Base-by-base conservation (phyloP, 2,329 filamentous ascomycete genomes). In the Fusarium sp. region DNA sequence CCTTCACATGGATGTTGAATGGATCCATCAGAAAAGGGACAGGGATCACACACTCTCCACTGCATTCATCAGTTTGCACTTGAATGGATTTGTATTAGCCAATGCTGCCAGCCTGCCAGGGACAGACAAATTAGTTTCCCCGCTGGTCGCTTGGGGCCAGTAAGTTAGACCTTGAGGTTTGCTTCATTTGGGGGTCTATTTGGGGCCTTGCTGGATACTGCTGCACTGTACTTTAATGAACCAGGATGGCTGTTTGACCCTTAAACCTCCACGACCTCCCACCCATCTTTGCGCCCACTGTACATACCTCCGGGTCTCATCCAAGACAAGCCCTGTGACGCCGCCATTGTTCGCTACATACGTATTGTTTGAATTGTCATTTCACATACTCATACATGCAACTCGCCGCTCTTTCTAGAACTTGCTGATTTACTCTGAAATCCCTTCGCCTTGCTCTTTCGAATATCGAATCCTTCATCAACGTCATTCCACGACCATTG, bases 81-180 rank as follows among this genome's bases (percentile, higher is more conserved):
- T 69, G 58, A 55, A 68, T 43, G 55, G 52, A 69, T 49, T 47
- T 42, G 49, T 59, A 69, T 58, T 42, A 34, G 32, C 32, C 32
- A 52, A 69, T 61, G 64, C 65, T 57, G 50, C 62, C 45, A 62
- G 59, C 59, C 65, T 57, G 50, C 62, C 45, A 62, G 59, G 66
- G 56, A 49, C 63, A 69, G 45, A 58, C 67, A 70, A 73, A 68
- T 72, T 71, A 71, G 62, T 68, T 63, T 63, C 55, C 65, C 61
- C 63, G 62, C 68, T 61, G 62, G 62, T 55, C 56, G 56, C 61
- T 69, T 60, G 66, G 67, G 68, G 59, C 68, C 32, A 26, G 28
- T 30, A 11, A 11, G 28, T 11, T 30, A 30, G 49, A 21, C 23
- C 28, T 45, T 23, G 28, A n/a, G n/a, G n/a, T 26, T 39, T 26